These are phyloP conservation scores for Ochetophila trinervis DNA, from an alignment of 306 rosid species.

Conservation along the genomic window DNA sequence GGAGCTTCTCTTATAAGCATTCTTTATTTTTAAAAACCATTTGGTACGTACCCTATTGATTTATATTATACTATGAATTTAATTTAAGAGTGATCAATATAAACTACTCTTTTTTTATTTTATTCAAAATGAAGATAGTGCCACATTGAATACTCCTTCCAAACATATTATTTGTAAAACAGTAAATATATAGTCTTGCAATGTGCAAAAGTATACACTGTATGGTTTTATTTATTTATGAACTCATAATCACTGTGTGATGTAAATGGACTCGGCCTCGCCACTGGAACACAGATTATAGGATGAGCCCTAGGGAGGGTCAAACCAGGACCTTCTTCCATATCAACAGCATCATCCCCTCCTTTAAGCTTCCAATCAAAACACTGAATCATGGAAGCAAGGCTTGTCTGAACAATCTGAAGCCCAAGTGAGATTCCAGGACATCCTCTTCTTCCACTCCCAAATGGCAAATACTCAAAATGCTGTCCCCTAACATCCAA, in stretches of 20 bases:
- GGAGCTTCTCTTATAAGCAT: too few species aligned
- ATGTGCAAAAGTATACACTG: too few species aligned
- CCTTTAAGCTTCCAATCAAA: conserved; percentile 58
- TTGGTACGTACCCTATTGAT: too few species aligned
- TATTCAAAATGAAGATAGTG: too few species aligned
- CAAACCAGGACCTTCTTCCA: conserved; percentile 60
- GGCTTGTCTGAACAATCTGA: conserved; percentile 49
- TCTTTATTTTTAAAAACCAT: too few species aligned
- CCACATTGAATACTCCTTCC: too few species aligned
- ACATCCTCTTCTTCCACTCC: conserved; percentile 82
- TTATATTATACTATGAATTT: too few species aligned
- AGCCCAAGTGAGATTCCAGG: conserved; percentile 81
- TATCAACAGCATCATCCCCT: conserved; percentile 29
- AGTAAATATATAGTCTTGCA: too few species aligned
- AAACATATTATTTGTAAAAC: too few species aligned
- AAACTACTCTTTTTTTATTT: too few species aligned
- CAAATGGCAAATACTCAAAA: conserved; percentile 58
- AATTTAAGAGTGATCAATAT: too few species aligned
- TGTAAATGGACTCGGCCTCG: conserved; percentile 42
- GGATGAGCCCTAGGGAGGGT: conserved; percentile 69
- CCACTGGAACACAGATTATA: conserved; percentile 39
- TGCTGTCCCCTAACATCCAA: conserved; percentile 54
- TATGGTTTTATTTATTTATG: too few species aligned
- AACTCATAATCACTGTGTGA: conserved; percentile 1
- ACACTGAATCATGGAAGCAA: conserved; percentile 73